Evolutionary conservation across 2,329 filamentous ascomycete species (phyloP), one percentile per base, ranked within the genome.

Genomic region (Ophiosphaerella narmari): DNA sequence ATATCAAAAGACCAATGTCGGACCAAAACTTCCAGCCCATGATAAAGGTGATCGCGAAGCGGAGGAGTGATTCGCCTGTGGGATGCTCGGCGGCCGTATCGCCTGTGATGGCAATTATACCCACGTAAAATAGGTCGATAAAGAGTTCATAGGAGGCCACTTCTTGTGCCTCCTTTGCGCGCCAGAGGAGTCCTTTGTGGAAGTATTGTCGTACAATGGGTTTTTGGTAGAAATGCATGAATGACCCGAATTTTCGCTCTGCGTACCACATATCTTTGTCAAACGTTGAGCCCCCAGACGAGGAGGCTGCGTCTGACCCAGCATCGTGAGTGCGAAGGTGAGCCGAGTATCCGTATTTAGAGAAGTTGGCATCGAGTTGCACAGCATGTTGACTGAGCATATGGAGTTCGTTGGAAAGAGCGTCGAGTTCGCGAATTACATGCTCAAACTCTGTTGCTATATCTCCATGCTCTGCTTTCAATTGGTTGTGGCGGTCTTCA

Each of bases 171-270:
- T 81, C 79, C 7, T 77, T 78, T 2, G 83, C 80, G 42, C 85
- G 76, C 85, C 85, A 87, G 7, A 88, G 69, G 11, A 87, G 75
- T 0, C 84, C 84, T 50, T 83, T 82, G 64, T 87, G 84, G 60
- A 86, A 86, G 71, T 86, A 87, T 71, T 87, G 85, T 50, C 84
- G 77, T 3, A 87, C 76, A 6, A 82, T 78, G 0, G 85, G 85
- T 54, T 77, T 78, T 64, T 82, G 82, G 65, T 83, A 84, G 50
- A 87, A 71, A 62, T 80, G 81, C 62, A 86, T 78, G 18, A 43
- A 43, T 1, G 78, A 75, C 40, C 71, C 80, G 50, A 74, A 72
- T 51, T 67, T 69, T 43, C 65, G 62, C 18, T 68, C 65, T 18
- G 63, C 61, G 39, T 65, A 67, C 75, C 75, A 73, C 59, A 72